Conservation (phyloP, 179 eudicot genomes). For the Pouteria campechiana region DNA sequence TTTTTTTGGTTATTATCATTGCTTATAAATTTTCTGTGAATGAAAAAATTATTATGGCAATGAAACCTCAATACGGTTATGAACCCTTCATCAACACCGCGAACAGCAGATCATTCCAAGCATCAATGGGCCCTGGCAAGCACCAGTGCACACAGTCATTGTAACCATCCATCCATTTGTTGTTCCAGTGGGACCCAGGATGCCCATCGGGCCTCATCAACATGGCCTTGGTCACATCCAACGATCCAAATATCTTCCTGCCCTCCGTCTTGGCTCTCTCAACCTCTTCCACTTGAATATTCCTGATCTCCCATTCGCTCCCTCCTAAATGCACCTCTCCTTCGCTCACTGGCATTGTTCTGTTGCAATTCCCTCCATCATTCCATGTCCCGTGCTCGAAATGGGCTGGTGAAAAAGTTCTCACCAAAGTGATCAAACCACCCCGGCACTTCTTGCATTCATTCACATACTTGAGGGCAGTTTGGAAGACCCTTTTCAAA, state of each 20-base stretch:
- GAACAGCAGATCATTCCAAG: conserved; percentile 44
- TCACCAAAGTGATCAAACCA: conserved; percentile 24
- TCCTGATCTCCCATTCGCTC: conserved; percentile 18
- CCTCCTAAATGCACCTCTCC: conserved; percentile 5
- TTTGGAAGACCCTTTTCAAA: conserved; percentile 28
- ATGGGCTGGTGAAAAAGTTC: conserved; percentile 69
- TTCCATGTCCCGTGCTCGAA: conserved; percentile 63
- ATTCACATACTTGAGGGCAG: conserved; percentile 29
- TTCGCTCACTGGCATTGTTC: conserved; percentile 32
- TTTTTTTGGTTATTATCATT: too few relatives aligned
- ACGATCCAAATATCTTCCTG: conserved; percentile 8
- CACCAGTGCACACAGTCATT: conserved; percentile 72
- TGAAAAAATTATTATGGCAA: too few relatives aligned
- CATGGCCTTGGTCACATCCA: conserved; percentile 49
- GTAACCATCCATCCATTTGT: conserved; percentile 47
- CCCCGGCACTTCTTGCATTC: conserved; percentile 20
- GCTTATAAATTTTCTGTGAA: too few relatives aligned
- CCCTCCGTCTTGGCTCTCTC: conserved; percentile 15
- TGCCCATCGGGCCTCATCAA: conserved; percentile 57
- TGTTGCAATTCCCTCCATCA: conserved; percentile 47
- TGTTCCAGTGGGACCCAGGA: conserved; percentile 40
- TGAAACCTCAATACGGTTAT: too few relatives aligned
- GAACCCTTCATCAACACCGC: too few relatives aligned
- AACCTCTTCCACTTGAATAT: conserved; percentile 27
- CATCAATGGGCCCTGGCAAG: conserved; percentile 54